Percentiles rank a stretch among this genome's conserved stretches.
Conservation (phyloP, 2,329 filamentous ascomycete genomes). For the Cercospora sesami region DNA sequence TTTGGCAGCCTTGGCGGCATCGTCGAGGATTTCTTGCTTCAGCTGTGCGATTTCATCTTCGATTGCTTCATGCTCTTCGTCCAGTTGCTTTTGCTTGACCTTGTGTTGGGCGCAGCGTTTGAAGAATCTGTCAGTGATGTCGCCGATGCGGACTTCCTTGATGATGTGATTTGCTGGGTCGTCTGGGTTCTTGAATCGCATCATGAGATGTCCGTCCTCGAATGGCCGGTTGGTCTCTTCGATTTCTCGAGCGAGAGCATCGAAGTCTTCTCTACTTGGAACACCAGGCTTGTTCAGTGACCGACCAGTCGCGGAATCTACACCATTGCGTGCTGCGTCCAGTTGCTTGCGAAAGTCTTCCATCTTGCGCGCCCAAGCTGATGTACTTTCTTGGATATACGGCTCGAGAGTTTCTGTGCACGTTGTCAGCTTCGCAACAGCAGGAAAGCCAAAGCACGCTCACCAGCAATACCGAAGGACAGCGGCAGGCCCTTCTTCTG, state of each 20-base stretch:
- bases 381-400: constrained; percentile 11
- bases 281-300: constrained; percentile 19
- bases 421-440: constrained; percentile 3
- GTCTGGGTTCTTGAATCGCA: constrained; percentile 7
- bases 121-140: constrained; percentile 24
- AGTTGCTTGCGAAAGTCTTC: constrained; percentile 19
- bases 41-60: constrained; percentile 26
- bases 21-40: constrained; percentile 21
- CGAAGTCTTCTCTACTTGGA: constrained; percentile 25
- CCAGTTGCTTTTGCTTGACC: constrained; percentile 20
- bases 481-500: background rate
- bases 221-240: constrained; percentile 24
- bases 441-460: background rate
- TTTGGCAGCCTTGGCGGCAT: constrained; percentile 16
- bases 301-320: constrained; percentile 24
- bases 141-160: constrained; percentile 21
- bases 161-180: background rate
- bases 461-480: constrained; percentile 13
- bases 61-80: constrained; percentile 22
- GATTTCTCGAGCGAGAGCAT: constrained; percentile 19
- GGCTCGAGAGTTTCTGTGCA: constrained; percentile 11
- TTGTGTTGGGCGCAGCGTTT: constrained; percentile 18
- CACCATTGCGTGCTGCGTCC: constrained; percentile 24
- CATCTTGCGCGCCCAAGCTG: constrained; percentile 4
- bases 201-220: constrained; percentile 18